phyloP scores from a whole-genome alignment of 176 grass and related monocot species.

The Chloris gayana region DNA sequence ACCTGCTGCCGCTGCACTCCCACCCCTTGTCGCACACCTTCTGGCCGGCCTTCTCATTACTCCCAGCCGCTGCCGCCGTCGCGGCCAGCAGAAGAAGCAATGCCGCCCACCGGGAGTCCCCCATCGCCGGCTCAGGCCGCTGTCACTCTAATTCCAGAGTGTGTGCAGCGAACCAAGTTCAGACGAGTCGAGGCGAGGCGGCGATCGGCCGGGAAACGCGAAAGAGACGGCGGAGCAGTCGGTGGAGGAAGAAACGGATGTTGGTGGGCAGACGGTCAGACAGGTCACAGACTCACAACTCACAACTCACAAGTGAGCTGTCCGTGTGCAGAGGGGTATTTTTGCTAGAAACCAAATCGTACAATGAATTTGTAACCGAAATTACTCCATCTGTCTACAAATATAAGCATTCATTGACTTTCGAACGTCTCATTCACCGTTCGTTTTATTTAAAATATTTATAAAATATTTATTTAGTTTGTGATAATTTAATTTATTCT shows the following conservation, averaged over 20 bases:
- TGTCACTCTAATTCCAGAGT: background rate
- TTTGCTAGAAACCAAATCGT: too few species aligned
- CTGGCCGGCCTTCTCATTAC: slow-evolving; percentile 16
- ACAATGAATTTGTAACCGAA: too few species aligned
- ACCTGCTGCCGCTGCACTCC: slow-evolving; percentile 82
- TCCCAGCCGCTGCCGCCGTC: slow-evolving; percentile 18
- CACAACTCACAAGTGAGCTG: too few species aligned
- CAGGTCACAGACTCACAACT: too few species aligned
- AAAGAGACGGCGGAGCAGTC: slow-evolving; percentile 6
- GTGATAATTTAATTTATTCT: too few species aligned
- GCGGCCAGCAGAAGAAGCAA: slow-evolving; percentile 36
- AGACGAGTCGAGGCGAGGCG: background rate
- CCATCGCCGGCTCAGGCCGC: slow-evolving; percentile 6
- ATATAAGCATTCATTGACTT: too few species aligned
- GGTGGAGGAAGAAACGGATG: slow-evolving; percentile 26
- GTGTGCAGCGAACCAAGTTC: background rate
- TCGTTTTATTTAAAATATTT: too few species aligned
- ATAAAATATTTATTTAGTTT: too few species aligned
- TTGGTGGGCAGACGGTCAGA: slow-evolving; percentile 15
- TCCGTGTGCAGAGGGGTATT: too few species aligned
- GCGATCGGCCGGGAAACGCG: background rate
- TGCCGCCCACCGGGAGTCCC: background rate
- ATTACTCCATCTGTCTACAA: too few species aligned
- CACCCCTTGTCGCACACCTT: slow-evolving; percentile 78
- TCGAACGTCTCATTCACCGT: too few species aligned